These are phyloP conservation scores for Fusarium sp. DNA, from an alignment of 2,329 filamentous ascomycete species.

Conservation along the genomic window DNA sequence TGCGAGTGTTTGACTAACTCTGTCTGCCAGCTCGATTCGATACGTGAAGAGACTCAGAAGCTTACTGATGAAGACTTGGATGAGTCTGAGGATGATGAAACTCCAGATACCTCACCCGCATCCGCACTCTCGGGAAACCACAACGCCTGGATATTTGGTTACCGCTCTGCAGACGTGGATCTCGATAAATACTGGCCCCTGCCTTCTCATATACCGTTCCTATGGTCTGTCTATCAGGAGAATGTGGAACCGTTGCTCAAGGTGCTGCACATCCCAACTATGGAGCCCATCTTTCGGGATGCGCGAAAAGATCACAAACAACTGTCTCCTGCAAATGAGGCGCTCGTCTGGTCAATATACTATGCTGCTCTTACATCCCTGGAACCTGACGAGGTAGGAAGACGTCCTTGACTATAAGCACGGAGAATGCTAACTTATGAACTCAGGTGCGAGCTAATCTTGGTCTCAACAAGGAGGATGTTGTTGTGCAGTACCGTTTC, in stretches of 20 bases:
- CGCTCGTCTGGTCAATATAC: constrained; percentile 71
- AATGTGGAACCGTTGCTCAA: constrained; percentile 80
- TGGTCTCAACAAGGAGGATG: constrained; percentile 54
- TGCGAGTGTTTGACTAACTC: constrained; percentile 12
- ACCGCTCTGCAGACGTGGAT: constrained; percentile 75
- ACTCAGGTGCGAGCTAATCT: constrained; percentile 51
- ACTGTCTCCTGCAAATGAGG: constrained; percentile 65
- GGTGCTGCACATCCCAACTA: constrained; percentile 74
- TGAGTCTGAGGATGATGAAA: constrained; percentile 70
- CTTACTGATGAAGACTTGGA: constrained; percentile 57
- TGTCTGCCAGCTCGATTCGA: constrained; percentile 47
- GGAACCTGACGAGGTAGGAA: constrained; percentile 65
- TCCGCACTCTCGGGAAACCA: constrained; percentile 58
- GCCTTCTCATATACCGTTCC: constrained; percentile 69
- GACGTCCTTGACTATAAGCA: too few relatives aligned
- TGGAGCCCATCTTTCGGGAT: constrained; percentile 69
- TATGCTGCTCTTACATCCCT: constrained; percentile 67
- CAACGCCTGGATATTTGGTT: constrained; percentile 78
- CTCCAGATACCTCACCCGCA: constrained; percentile 55
- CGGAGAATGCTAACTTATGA: background rate
- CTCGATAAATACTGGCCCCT: constrained; percentile 71
- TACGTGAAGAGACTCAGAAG: constrained; percentile 60
- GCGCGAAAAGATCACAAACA: constrained; percentile 67
- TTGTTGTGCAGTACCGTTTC: constrained; percentile 59
- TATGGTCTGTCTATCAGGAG: constrained; percentile 77